These are phyloP conservation scores for Claviceps sp. DNA, from an alignment of 2,329 filamentous ascomycete species.

Conservation along the genomic window DNA sequence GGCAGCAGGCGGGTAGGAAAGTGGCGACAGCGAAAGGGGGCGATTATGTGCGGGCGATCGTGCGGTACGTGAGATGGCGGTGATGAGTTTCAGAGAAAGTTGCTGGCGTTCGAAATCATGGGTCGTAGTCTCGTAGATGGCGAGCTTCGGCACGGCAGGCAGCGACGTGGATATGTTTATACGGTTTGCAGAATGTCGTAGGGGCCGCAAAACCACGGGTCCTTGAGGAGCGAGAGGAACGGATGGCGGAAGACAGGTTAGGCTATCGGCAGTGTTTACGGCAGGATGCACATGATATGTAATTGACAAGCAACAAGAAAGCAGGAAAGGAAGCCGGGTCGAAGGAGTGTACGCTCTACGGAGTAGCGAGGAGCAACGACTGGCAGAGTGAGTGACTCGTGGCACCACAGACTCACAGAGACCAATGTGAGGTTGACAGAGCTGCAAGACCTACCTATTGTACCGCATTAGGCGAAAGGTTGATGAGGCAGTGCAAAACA, in stretches of 20 bases:
- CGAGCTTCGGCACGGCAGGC: not conserved
- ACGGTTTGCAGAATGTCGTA: not conserved
- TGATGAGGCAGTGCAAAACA: constrained; percentile 6
- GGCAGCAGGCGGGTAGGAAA: constrained; percentile 3
- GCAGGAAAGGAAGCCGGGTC: not conserved
- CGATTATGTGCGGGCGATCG: constrained; percentile 6
- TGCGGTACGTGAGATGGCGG: not conserved
- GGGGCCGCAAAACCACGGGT: not conserved
- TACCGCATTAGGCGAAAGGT: not conserved
- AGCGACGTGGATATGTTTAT: not conserved
- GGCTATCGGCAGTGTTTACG: not conserved
- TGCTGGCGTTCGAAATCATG: not conserved
- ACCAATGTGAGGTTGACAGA: not conserved
- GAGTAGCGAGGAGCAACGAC: not conserved
- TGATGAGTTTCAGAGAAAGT: not conserved
- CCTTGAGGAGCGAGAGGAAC: not conserved
- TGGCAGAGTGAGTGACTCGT: not conserved
- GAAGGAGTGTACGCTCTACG: not conserved
- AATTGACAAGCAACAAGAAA: not conserved
- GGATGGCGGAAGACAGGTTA: not conserved
- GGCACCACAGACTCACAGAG: not conserved
- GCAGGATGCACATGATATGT: not conserved
- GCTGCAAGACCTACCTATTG: not conserved
- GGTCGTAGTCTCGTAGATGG: not conserved
- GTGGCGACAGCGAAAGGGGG: not conserved